These are phyloP conservation scores for Neurospora sp. DNA, from an alignment of 2,329 filamentous ascomycete species.

Conservation along the genomic window DNA sequence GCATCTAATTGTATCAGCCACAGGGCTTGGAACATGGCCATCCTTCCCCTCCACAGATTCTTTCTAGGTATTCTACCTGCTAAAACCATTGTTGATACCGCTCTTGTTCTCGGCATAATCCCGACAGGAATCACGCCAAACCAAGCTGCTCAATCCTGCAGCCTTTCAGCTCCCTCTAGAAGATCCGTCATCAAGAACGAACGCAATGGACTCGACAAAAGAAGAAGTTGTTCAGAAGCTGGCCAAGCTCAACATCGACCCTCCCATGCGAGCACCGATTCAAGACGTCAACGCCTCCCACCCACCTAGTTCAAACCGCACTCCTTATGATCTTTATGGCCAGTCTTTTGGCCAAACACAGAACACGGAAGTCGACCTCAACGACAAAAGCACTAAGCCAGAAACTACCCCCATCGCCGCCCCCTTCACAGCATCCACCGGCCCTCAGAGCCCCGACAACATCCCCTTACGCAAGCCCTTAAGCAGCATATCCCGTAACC, in stretches of 20 bases:
- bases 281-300: background rate
- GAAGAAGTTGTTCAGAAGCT: background rate
- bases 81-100: too few relatives aligned
- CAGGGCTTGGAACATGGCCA: background rate
- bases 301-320: too few relatives aligned
- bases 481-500: background rate
- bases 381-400: too few relatives aligned
- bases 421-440: background rate
- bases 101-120: background rate
- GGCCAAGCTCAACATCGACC: background rate
- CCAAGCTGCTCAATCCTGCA: background rate
- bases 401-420: too few relatives aligned
- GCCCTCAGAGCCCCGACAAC: background rate
- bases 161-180: background rate
- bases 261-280: background rate
- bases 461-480: background rate
- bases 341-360: too few relatives aligned
- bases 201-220: background rate
- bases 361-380: too few relatives aligned
- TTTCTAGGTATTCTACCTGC: background rate
- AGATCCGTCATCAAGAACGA: background rate
- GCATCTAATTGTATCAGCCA: background rate
- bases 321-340: background rate
- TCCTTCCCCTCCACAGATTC: background rate
- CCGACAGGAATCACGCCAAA: background rate